Evolutionary conservation across 2,329 filamentous ascomycete species (phyloP), one percentile per base, ranked within the genome.

Genomic region (Monosporascus sp.): DNA sequence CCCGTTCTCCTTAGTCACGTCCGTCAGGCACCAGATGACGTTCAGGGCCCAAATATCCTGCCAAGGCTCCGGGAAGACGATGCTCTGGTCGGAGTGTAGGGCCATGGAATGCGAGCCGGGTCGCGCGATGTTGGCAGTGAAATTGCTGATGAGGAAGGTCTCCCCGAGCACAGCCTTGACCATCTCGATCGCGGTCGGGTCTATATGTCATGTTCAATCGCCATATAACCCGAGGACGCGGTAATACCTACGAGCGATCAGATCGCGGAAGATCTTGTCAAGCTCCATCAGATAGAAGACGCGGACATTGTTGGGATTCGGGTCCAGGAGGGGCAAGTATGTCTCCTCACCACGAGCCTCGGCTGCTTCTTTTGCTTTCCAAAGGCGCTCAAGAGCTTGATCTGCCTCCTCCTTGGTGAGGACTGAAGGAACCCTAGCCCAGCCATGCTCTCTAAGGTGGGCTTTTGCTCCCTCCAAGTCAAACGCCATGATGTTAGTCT

Each of bases 71-170:
- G 66, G 65, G 37, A 66, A 63, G 0, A 65, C 60, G 54, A 71
- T 44, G 46, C 63, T 67, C 55, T 66, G 63, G 52, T 71, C 69
- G 8, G 65, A 69, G 54, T 70, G 69, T 25, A 70, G 56, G 1
- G 60, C 63, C 68, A 68, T 67, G 11, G 57, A 62, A 52, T 59
- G 45, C 17, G 62, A 60, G 1, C 69, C 69, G 0, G 69, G 68
- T 1, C 67, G 62, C 8, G 67, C 67, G 46, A 70, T 70, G 53
- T 70, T 70, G 44, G 66, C 65, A 4, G 67, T 69, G 56, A 71
- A 70, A 54, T 70, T 70, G 20, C 59, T 64, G 51, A 70, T 65
- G 9, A 70, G 55, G 58, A 68, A 66, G 15, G 2, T 25, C 11
- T 50, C 46, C 14, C 53, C 53, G 3, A 55, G n/a, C 5, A 55